Evolutionary conservation across 163 green algal genomes (phyloP), one percentile per base, ranked within the genome.

Genomic region (Chlorella variabilis): DNA sequence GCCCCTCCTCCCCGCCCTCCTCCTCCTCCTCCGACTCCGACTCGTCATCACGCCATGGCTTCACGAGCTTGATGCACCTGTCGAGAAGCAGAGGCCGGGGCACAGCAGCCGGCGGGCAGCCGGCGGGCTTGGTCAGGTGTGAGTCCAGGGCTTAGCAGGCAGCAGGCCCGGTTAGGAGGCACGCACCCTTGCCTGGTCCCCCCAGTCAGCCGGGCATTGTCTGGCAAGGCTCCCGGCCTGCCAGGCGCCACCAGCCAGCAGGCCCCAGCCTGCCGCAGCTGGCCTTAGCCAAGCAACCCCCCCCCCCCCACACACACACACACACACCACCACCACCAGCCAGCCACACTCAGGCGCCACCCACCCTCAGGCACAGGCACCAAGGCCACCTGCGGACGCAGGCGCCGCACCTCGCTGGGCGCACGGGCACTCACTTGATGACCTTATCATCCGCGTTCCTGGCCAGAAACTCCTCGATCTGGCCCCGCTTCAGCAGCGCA

Each of bases 381-480:
- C 20, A n/a, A 62, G 20, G 20, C 18, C 25, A n/a, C 23, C 4
- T 62, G 54, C 25, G 54, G 23, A 56, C 42, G 45, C 11, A 48
- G 69, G 41, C 27, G 25, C 5, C 13, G 21, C 34, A 1, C 15
- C 17, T n/a, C n/a, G n/a, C n/a, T n/a, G n/a, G n/a, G n/a, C n/a
- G n/a, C n/a, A n/a, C 69, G 4, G 20, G 0, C 48, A 25, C 71
- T 38, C 85, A 92, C 42, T 85, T 82, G 42, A 89, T 59, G 20
- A 78, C 23, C 39, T 89, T 89, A 42, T 71, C 76, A 2, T 86
- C 76, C 8, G 82, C 38, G 0, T 33, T 70, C 4, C 80, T 67
- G 25, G 65, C 87, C 25, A 90, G 27, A 49, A 91, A 90, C 15
- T 77, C 75, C 63, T 90, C 74, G 13, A 94, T 86, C 69, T 83